Percentiles rank a stretch among this genome's conserved stretches.
These are phyloP conservation scores for Pezizomycotina sp. DNA, from an alignment of 2,329 filamentous ascomycete genomes.

Conservation along the genomic window DNA sequence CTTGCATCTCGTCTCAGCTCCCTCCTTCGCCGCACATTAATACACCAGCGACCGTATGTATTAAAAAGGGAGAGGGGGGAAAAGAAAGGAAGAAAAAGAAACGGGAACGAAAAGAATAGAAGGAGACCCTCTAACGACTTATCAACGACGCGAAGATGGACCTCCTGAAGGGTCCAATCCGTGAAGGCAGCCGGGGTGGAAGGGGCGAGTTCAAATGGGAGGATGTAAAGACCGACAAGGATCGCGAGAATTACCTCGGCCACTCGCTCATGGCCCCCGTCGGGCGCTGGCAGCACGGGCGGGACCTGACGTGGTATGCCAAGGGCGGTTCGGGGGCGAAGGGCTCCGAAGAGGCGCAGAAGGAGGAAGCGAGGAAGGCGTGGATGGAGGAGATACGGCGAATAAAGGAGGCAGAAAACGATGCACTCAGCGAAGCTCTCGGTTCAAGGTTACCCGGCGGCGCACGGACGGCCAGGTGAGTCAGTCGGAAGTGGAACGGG, in stretches of 20 bases:
- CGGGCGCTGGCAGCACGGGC: constrained; percentile 75
- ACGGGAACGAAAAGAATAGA: too few relatives aligned
- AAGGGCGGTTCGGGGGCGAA: constrained; percentile 31
- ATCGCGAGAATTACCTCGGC: constrained; percentile 81
- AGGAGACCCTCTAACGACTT: too few relatives aligned
- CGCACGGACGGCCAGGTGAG: constrained; percentile 36
- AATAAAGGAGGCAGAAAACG: constrained; percentile 60
- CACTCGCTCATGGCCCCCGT: constrained; percentile 86
- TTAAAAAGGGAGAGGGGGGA: too few relatives aligned
- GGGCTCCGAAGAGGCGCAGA: constrained; percentile 16
- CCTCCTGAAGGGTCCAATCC: constrained; percentile 17
- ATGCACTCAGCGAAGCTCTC: constrained; percentile 68
- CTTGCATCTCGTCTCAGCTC: too few relatives aligned
- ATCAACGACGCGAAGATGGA: constrained; percentile 7
- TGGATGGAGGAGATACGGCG: constrained; percentile 22
- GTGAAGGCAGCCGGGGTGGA: constrained; percentile 41
- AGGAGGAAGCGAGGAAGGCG: constrained; percentile 9
- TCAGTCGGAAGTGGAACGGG: constrained; percentile 42
- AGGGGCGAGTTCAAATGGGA: constrained; percentile 90
- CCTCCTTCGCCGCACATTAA: too few relatives aligned
- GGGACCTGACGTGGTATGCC: constrained; percentile 50
- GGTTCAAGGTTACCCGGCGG: constrained; percentile 56
- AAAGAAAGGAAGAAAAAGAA: too few relatives aligned
- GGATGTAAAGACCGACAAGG: constrained; percentile 68
- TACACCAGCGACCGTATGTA: too few relatives aligned